These are phyloP conservation scores for Cyberlindnera misumaiensis DNA, from an alignment of 805 yeast species.

Conservation along the genomic window DNA sequence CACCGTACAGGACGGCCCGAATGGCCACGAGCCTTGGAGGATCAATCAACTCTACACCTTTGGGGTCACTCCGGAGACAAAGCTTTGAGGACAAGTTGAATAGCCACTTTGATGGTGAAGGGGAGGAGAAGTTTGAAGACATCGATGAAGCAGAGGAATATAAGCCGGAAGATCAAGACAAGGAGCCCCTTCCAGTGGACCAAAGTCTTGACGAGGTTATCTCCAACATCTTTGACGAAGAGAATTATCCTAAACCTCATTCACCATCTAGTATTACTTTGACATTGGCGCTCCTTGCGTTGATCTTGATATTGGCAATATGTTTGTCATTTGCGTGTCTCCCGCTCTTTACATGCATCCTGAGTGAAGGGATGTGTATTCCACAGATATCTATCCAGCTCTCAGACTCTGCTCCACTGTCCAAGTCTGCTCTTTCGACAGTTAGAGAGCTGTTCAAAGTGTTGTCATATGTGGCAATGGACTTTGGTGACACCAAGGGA, in stretches of 20 bases:
- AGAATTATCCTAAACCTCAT: background rate
- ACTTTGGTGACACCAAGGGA: conserved; percentile 27
- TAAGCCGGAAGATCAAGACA: background rate
- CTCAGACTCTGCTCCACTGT: conserved; percentile 29
- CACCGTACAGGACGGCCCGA: conserved; percentile 1
- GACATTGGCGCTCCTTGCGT: background rate
- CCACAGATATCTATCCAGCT: conserved; percentile 40
- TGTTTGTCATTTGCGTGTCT: conserved; percentile 6
- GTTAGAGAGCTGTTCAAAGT: conserved; percentile 38
- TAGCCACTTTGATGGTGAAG: background rate
- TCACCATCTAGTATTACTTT: too few relatives aligned
- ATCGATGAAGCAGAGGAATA: background rate
- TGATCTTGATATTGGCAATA: background rate
- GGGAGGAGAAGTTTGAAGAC: background rate
- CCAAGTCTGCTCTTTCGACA: conserved; percentile 26
- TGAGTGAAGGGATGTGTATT: conserved; percentile 25
- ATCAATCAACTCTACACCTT: background rate
- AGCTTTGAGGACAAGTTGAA: conserved; percentile 2
- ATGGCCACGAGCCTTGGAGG: background rate
- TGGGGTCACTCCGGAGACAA: background rate
- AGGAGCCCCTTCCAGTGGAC: background rate
- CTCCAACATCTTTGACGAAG: conserved; percentile 8
- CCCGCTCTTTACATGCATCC: conserved; percentile 28
- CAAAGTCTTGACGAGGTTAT: conserved; percentile 10
- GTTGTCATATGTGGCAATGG: conserved; percentile 39